These are phyloP conservation scores for Colletotrichum sp. DNA, from an alignment of 2,329 filamentous ascomycete species.

Conservation along the genomic window DNA sequence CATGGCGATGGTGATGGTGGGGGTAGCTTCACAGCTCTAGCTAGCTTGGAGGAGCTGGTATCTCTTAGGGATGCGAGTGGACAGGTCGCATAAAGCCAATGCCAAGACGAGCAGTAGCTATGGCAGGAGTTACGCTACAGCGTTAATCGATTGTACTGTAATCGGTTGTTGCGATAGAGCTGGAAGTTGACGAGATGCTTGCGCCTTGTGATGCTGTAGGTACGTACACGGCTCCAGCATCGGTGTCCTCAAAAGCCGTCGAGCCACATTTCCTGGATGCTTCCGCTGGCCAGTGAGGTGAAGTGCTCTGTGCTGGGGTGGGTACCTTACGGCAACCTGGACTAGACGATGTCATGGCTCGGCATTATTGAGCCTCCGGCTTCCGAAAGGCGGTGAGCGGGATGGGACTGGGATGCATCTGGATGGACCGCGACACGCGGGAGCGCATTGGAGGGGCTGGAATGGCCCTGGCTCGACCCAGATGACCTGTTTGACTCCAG, in stretches of 20 bases:
- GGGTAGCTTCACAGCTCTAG: slow-evolving; percentile 21
- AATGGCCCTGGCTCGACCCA: neutral
- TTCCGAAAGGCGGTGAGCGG: neutral
- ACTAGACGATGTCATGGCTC: slow-evolving; percentile 4
- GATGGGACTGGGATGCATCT: neutral
- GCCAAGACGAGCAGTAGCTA: neutral
- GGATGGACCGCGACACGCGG: neutral
- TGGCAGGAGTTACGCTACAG: neutral
- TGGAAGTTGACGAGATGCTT: slow-evolving; percentile 2
- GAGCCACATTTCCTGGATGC: slow-evolving; percentile 20
- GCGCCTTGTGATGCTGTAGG: slow-evolving; percentile 1
- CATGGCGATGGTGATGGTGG: slow-evolving; percentile 37
- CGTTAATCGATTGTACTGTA: neutral
- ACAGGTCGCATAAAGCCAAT: neutral
- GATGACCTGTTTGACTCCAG: neutral
- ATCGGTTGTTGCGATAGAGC: neutral
- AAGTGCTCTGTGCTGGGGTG: neutral
- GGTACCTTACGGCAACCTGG: neutral
- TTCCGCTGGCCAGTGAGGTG: neutral
- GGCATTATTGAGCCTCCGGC: slow-evolving; percentile 6
- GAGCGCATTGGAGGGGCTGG: neutral
- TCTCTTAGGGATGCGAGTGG: neutral
- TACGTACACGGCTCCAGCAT: slow-evolving; percentile 20
- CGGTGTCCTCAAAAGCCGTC: slow-evolving; percentile 20
- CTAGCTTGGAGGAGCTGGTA: slow-evolving; percentile 9